These are phyloP conservation scores for Mangifera indica DNA, from an alignment of 345 rosid genomes.

Conservation along the genomic window DNA sequence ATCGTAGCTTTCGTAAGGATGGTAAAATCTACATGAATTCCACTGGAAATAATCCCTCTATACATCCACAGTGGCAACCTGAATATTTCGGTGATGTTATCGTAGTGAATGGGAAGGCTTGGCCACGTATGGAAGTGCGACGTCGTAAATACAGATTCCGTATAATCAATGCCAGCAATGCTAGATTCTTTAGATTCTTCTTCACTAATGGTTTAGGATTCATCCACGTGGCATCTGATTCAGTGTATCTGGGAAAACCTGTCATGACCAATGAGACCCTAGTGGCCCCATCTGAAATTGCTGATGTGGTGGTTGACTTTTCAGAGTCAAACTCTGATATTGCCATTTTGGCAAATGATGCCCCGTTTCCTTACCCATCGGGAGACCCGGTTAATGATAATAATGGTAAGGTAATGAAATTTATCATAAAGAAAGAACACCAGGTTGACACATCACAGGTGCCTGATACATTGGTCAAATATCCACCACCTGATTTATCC, in stretches of 20 bases:
- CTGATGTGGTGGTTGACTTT: conserved; percentile 79
- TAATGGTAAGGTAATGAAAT: conserved; percentile 73
- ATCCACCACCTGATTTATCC: conserved; percentile 49
- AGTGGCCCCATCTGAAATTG: conserved; percentile 75
- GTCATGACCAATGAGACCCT: conserved; percentile 41
- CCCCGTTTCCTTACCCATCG: conserved; percentile 64
- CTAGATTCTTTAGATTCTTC: conserved; percentile 76
- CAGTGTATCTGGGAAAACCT: conserved; percentile 50
- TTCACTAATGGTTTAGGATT: conserved; percentile 67
- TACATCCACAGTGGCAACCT: conserved; percentile 98
- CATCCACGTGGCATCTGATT: conserved; percentile 63
- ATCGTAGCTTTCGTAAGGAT: conserved; percentile 63
- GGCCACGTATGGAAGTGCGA: conserved; percentile 69
- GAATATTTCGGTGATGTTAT: conserved; percentile 85
- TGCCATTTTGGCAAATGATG: conserved; percentile 55
- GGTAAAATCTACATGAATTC: conserved; percentile 83
- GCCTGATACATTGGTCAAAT: conserved; percentile 45
- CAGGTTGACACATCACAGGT: conserved; percentile 49
- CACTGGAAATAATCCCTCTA: conserved; percentile 79
- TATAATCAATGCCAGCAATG: conserved; percentile 80
- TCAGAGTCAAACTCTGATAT: conserved; percentile 44
- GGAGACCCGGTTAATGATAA: conserved; percentile 72
- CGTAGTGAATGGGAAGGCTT: conserved; percentile 86
- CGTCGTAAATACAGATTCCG: conserved; percentile 85
- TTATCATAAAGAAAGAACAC: conserved; percentile 33